Evolutionary conservation across 192 early-diverging fungal genomes (phyloP).

Genomic region (Thoreauomyces humboldtii): DNA sequence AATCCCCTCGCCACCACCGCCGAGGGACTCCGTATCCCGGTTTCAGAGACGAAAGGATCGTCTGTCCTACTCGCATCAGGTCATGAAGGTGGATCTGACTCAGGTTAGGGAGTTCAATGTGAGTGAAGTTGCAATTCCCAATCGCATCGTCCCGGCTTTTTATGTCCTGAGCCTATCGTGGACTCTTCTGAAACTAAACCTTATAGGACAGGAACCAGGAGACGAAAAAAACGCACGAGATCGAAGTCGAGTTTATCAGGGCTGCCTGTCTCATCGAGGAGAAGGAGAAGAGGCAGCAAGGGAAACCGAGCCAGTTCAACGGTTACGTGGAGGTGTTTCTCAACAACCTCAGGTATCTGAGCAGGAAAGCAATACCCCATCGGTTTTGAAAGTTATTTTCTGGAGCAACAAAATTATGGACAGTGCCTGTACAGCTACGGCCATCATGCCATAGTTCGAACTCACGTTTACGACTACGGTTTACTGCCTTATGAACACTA

Average conservation of each 20-base stretch:
- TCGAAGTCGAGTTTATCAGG: conserved; percentile 78
- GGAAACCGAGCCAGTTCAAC: conserved; percentile 61
- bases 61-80: conserved; percentile 78
- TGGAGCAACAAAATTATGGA: too few relatives aligned
- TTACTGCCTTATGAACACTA: too few relatives aligned
- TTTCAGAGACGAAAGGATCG: conserved; percentile 83
- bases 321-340: conserved; percentile 73
- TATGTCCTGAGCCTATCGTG: too few relatives aligned
- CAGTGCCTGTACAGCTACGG: too few relatives aligned
- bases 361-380: conserved; percentile 25
- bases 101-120: conserved; percentile 61
- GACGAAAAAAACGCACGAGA: conserved; percentile 76
- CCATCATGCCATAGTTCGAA: too few relatives aligned
- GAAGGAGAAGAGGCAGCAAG: conserved; percentile 56
- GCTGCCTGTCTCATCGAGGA: conserved; percentile 57
- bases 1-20: conserved; percentile 43
- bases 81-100: conserved; percentile 85
- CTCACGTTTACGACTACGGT: too few relatives aligned
- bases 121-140: too few relatives aligned
- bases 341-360: conserved; percentile 74
- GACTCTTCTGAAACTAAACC: not conserved
- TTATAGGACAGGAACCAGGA: conserved; percentile 26
- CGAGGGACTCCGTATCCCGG: conserved; percentile 38
- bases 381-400: too few relatives aligned
- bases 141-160: too few relatives aligned